Evolutionary conservation across 805 yeast species (phyloP).

Genomic region (Pichia cabralensis): DNA sequence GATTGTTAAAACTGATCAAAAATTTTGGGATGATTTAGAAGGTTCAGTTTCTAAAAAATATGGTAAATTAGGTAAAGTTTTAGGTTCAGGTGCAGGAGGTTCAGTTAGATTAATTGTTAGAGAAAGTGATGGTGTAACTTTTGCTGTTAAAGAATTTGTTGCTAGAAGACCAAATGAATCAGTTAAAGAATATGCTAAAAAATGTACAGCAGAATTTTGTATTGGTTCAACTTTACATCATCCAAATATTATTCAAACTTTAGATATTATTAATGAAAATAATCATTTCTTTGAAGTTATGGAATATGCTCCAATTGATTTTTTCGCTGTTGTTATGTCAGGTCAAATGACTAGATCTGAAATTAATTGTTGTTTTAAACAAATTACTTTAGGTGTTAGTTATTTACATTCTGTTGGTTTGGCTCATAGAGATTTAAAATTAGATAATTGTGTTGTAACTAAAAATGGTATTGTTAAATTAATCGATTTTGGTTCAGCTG

Average conservation of each 20-base stretch:
- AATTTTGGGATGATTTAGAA: conserved; percentile 39
- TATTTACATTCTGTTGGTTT: conserved; percentile 71
- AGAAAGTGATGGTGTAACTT: conserved; percentile 57
- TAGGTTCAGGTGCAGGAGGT: conserved; percentile 87
- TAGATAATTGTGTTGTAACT: conserved; percentile 77
- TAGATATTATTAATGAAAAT: conserved; percentile 62
- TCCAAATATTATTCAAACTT: conserved; percentile 69
- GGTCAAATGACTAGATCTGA: conserved; percentile 75
- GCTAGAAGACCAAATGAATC: conserved; percentile 61
- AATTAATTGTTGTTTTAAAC: conserved; percentile 73
- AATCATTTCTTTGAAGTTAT: conserved; percentile 70
- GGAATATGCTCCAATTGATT: conserved; percentile 81
- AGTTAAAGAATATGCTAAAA: conserved; percentile 70
- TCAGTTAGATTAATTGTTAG: conserved; percentile 65
- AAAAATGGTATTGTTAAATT: conserved; percentile 63
- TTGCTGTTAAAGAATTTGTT: conserved; percentile 80
- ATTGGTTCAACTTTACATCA: conserved; percentile 76
- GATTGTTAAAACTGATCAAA: conserved; percentile 29
- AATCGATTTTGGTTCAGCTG: conserved; percentile 80
- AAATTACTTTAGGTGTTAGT: conserved; percentile 59
- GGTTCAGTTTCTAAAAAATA: conserved; percentile 49
- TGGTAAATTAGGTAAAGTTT: conserved; percentile 61
- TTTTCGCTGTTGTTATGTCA: conserved; percentile 81
- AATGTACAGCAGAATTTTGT: conserved; percentile 83
- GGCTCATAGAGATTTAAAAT: conserved; percentile 74